Evolutionary conservation across 192 early-diverging fungal species (phyloP).

Genomic region (Powellomyces hirtus): DNA sequence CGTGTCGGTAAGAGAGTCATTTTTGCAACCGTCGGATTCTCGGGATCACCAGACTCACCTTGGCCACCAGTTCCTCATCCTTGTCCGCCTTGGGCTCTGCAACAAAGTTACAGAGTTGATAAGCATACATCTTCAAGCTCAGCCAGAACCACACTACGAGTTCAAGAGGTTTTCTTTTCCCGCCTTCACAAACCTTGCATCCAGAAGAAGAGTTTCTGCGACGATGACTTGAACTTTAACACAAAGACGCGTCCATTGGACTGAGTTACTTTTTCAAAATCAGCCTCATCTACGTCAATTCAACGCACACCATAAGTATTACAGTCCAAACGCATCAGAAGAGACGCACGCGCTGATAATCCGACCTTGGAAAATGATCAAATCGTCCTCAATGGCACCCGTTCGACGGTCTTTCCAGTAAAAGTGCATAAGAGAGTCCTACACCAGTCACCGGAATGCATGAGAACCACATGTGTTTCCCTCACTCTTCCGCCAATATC

Average conservation of each 20-base stretch:
- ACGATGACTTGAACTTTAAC: conserved; percentile 77
- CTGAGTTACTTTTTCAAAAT: conserved; percentile 56
- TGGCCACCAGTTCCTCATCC: conserved; percentile 54
- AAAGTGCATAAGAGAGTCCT: conserved; percentile 74
- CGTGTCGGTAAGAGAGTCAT: not conserved
- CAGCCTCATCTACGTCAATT: conserved; percentile 65
- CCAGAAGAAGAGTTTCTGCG: conserved; percentile 80
- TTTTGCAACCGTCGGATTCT: no score
- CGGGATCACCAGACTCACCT: no score
- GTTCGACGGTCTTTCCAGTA: conserved; percentile 75
- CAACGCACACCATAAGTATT: conserved; percentile 42
- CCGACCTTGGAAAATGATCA: conserved; percentile 28
- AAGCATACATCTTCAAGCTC: no score
- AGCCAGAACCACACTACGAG: no score
- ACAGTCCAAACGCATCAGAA: conserved; percentile 37
- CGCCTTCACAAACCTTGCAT: no score
- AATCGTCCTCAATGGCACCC: conserved; percentile 40
- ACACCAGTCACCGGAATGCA: conserved; percentile 35
- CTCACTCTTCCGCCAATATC: not conserved
- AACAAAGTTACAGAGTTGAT: not conserved
- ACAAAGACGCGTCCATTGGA: conserved; percentile 72
- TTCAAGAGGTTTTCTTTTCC: conserved; percentile 4
- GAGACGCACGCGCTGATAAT: not conserved
- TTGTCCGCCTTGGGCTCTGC: conserved; percentile 55
- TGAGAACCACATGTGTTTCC: not conserved